Evolutionary conservation across 164 flowering plant species (phyloP), one percentile per base, ranked within the genome.

Genomic region (Aristolochia fimbriata): DNA sequence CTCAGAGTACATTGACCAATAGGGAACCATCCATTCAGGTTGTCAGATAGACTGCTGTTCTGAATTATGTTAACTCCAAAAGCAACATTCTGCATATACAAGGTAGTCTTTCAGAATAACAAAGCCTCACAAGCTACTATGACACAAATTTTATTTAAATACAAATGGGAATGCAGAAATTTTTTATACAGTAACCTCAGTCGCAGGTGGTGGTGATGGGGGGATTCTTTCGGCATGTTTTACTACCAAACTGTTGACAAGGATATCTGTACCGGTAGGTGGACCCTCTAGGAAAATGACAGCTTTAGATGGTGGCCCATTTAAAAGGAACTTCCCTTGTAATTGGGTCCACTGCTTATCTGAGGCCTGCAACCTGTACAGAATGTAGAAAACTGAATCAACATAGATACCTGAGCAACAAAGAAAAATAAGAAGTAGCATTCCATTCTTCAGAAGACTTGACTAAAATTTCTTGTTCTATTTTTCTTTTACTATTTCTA

Each of bases 241-340:
- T 51, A 93, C 81, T 10, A 77, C 70, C 2, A 93, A 73, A 69
- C 76, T 83, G 61, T 93, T 83, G 30, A 93, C 71, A 65, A 93
- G 97, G 71, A 93, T 93, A 74, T 93, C 99, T 31, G 83, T 81
- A n/a, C 97, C 97, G 14, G 92, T 62, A 55, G 99, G 87, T 43
- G 99, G 97, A 19, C 99, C 99, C 82, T 93, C 99, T 0, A 93
- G 31, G 63, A 77, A 93, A 25, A 93, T 63, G 12, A 93, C 81
- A 6, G 76, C 96, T 65, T 55, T 83, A 49, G 83, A 77, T n/a
- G 91, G 88, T 19, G 78, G 63, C 65, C 77, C 82, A 78, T 93
- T 88, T 25, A 93, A 63, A 52, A 93, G 88, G 67, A 93, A 90
- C 64, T 86, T 88, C 21, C 99, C 99, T 58, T 81, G 82, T 76